These are phyloP conservation scores for Eucalyptus tenuipes DNA, from an alignment of 345 rosid species.

Conservation along the genomic window DNA sequence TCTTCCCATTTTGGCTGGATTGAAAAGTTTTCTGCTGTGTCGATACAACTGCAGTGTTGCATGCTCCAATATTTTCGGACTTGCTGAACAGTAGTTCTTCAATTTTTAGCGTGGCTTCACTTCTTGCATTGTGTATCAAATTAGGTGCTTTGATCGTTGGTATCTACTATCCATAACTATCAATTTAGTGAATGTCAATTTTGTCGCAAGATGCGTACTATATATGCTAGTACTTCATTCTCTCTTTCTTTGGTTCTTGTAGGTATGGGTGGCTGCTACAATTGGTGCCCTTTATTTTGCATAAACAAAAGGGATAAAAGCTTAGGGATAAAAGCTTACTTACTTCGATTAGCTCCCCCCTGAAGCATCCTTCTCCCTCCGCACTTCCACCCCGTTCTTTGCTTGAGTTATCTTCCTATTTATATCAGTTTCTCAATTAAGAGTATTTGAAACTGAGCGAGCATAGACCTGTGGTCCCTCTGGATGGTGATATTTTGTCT, in stretches of 20 bases:
- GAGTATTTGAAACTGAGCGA: neutral
- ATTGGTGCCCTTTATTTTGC: neutral
- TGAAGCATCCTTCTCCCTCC: neutral
- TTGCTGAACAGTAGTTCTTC: neutral
- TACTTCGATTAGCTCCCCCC: neutral
- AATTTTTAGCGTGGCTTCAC: accelerated
- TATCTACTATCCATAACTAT: neutral
- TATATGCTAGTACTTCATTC: accelerated
- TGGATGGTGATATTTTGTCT: neutral
- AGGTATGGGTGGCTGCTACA: neutral
- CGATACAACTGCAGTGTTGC: accelerated
- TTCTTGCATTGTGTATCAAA: neutral
- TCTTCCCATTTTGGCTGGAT: no score
- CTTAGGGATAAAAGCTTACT: no score
- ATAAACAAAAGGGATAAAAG: neutral
- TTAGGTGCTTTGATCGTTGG: neutral
- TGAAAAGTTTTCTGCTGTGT: no score
- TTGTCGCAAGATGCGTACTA: neutral
- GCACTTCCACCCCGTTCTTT: accelerated
- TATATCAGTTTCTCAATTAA: neutral
- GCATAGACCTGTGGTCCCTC: neutral
- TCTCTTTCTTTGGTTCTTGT: neutral
- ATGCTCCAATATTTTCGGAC: neutral
- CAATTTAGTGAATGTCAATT: no score
- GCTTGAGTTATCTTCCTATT: neutral